Conservation (phyloP, 768 basidiomycete species). For the Strobilomyces dryophilus region DNA sequence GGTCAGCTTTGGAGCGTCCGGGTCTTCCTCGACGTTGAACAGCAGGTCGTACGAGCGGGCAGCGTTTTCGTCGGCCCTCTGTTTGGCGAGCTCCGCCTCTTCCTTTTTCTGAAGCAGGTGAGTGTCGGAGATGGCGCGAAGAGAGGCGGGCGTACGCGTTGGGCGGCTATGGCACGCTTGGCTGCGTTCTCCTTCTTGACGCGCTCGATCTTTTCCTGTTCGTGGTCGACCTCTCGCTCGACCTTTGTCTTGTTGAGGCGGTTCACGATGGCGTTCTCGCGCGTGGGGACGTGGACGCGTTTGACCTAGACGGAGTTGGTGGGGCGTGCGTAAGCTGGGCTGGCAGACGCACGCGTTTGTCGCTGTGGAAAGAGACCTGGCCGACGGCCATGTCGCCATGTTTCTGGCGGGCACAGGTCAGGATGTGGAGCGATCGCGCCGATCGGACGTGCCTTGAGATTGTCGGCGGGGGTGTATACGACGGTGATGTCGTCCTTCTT, state of each 20-base stretch:
- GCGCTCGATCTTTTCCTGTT: slow-evolving; percentile 80
- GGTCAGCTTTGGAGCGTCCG: slow-evolving; percentile 48
- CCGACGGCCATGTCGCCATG: slow-evolving; percentile 97
- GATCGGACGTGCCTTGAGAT: slow-evolving; percentile 68
- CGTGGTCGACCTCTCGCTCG: slow-evolving; percentile 84
- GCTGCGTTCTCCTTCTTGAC: slow-evolving; percentile 69
- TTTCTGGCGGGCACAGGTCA: slow-evolving; percentile 54
- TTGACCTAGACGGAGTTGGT: slow-evolving; percentile 53
- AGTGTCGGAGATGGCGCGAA: not conserved
- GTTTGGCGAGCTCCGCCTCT: slow-evolving; percentile 68
- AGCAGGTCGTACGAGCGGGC: slow-evolving; percentile 83
- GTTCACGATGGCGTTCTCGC: slow-evolving; percentile 89
- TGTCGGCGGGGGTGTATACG: slow-evolving; percentile 91
- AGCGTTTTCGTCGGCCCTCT: slow-evolving; percentile 82
- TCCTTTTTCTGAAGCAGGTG: slow-evolving; percentile 58
- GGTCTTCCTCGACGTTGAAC: slow-evolving; percentile 62
- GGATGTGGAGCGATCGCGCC: not conserved
- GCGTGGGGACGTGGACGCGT: slow-evolving; percentile 77
- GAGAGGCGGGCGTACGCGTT: slow-evolving; percentile 47
- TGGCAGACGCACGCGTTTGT: slow-evolving; percentile 60
- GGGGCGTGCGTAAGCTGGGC: not conserved
- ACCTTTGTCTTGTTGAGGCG: slow-evolving; percentile 91
- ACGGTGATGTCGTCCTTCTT: slow-evolving; percentile 92
- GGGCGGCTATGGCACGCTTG: slow-evolving; percentile 57
- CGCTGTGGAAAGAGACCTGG: slow-evolving; percentile 90